Conservation (phyloP, 306 rosid species). For the Cucumis cinereus region DNA sequence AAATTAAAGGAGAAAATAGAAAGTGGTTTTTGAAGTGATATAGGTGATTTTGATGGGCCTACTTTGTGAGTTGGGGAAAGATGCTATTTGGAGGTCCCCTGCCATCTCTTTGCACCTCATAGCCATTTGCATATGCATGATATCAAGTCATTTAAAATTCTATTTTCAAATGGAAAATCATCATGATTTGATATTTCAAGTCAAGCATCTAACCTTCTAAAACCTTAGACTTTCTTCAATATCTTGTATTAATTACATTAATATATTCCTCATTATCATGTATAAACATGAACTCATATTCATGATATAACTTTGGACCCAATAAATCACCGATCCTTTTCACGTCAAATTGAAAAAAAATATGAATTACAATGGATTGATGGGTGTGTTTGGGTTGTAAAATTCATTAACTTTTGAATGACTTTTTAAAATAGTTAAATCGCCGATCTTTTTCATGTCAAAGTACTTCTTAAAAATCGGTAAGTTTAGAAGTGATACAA, state of each 20-base stretch:
- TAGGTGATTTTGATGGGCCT: conserved; percentile 8
- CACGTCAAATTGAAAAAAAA: background rate
- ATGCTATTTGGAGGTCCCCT: conserved; percentile 11
- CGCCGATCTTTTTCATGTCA: too few species aligned
- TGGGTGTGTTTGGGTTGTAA: background rate
- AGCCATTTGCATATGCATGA: background rate
- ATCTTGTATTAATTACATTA: background rate
- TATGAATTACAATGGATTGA: background rate
- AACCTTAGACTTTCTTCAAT: background rate
- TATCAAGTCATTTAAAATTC: background rate
- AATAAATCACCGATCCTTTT: background rate
- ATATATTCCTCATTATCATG: background rate
- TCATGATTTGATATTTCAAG: conserved; percentile 2
- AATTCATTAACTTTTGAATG: too few species aligned
- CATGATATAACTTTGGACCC: background rate
- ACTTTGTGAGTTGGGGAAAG: background rate
- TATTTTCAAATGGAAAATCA: background rate
- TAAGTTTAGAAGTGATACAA: background rate
- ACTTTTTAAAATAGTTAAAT: too few species aligned
- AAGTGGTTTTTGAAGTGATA: background rate
- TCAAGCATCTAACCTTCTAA: background rate
- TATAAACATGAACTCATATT: background rate
- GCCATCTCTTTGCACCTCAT: background rate
- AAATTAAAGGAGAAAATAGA: background rate
- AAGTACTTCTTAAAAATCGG: too few species aligned